Base-by-base conservation (phyloP, 345 rosid species). In the Triadica sebifera region DNA sequence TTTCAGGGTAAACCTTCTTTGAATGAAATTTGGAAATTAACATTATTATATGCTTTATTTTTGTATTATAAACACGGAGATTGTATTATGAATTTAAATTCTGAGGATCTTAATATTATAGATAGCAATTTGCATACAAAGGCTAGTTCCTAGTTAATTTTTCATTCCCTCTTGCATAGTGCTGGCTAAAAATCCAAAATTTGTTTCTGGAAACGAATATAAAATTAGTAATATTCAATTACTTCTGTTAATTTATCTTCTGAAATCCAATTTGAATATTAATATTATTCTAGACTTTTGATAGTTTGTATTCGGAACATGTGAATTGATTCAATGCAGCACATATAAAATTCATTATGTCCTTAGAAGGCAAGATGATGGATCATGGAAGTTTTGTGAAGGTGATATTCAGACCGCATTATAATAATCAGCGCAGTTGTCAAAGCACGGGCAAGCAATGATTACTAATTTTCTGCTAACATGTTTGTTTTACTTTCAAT, bases 331-430 rank as follows among this genome's bases (percentile, higher is more conserved):
- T 38, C 9, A 62, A 20, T 84, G 78, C 88, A 94, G 97, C 87
- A 84, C 90, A 5, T 95, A 95, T 71, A 86, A 83, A 70, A 82
- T 87, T 77, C 93, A 79, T 5, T 91, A 95, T 77, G 72, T 86
- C 16, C 85, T 95, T 71, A 91, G 78, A 82, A 91, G 85, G 86
- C 95, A 87, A 84, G 97, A 85, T 49, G 96, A 91, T 50, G 97
- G 97, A 71, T 84, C 86, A 5, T 95, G 97, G 98, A 89, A 81
- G 83, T 93, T 95, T 80, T 93, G 98, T 71, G 74, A 81, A 80
- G 86, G 90, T 49, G 90, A 91, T 64, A 81, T 93, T 68, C 87
- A 84, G 75, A 75, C 82, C 60, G 85, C 82, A 74, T 85, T 78
- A 39, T 89, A 93, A 93, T 37, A 52, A 22, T n/a, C 45, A 46